A percentile compares a stretch with the other conserved stretches of the same genome.
phyloP scores from a whole-genome alignment of 2,329 filamentous ascomycete genomes.

The Ceratocystiopsis brevicomis region DNA sequence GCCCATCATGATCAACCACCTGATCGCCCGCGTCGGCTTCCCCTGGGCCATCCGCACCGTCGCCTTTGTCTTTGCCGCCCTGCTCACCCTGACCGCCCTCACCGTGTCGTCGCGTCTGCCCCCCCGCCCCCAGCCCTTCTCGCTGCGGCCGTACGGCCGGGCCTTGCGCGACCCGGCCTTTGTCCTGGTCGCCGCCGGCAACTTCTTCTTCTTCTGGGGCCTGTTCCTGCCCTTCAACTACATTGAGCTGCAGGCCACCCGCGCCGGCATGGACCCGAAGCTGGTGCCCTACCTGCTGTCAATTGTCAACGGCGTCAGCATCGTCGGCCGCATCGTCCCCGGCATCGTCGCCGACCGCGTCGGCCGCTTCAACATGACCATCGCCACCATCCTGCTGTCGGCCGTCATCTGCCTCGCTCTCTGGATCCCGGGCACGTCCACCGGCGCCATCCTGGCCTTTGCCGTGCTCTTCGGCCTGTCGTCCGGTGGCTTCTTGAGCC shows the following conservation, averaged over 20 bases:
- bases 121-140: constrained; percentile 20
- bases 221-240: constrained; percentile 37
- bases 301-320: constrained; percentile 37
- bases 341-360: constrained; percentile 25
- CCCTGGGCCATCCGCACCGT: constrained; percentile 20
- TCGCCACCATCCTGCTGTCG: constrained; percentile 27
- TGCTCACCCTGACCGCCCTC: constrained; percentile 14
- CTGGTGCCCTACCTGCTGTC: constrained; percentile 29
- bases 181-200: constrained; percentile 22
- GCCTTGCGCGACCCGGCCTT: constrained; percentile 28
- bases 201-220: constrained; percentile 37
- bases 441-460: constrained; percentile 39
- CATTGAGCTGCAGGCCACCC: constrained; percentile 27
- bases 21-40: constrained; percentile 26
- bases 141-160: constrained; percentile 25
- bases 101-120: constrained; percentile 19
- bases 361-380: constrained; percentile 23
- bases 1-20: constrained; percentile 35
- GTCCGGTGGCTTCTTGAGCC: constrained; percentile 42
- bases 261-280: constrained; percentile 21
- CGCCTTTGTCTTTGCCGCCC: constrained; percentile 19
- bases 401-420: constrained; percentile 21
- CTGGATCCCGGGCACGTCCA: constrained; percentile 22
- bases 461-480: constrained; percentile 44
- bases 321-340: constrained; percentile 32